Evolutionary conservation across 1,139 yeast species (phyloP), one percentile per base, ranked within the genome.

Genomic region (Arxiozyma bovina): DNA sequence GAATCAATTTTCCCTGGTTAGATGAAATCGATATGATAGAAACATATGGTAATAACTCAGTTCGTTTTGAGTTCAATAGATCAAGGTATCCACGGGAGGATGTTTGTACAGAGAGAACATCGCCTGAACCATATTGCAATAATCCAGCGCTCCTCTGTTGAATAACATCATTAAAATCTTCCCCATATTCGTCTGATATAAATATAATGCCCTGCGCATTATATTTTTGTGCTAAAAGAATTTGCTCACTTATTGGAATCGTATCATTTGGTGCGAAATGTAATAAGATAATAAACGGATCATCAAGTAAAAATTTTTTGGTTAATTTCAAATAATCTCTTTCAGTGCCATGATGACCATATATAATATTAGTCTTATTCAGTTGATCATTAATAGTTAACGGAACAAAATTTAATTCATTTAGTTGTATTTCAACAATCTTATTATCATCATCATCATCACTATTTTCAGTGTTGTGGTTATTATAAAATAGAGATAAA

Each of bases 1-100:
- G 65, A 12, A 90, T 73, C 1, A 68, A 68, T 22, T 70, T 66
- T 0, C 85, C 93, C 63, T 88, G 96, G 48, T 74, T 75, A 78
- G 84, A 81, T 0, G 96, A 84, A 7, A 89, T 73, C 0, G 96
- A 91, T 1, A 87, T 74, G 4, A 86, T 77, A 0, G 96, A 96
- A 5, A 93, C 80, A 42, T 79, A 77, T 0, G 96, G 86, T 3
- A 87, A 74, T 47, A 79, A 73, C 18, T 72, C 71, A 0, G 89
- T 80, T 38, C 78, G 73, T 15, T 74, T 71, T 73, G 81, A 74
- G 21, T 72, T 74, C 3, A 69, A 55, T 20, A 66, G 61, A 42
- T 63, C 67, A 18, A 68, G 58, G 15, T 63, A 58, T n/a, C 74
- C 71, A 1, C 84, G 73, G 0, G 85, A 74, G 85, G 87, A 84